These are phyloP conservation scores for Hyphopichia homilentoma DNA, from an alignment of 805 yeast genomes.

Conservation along the genomic window DNA sequence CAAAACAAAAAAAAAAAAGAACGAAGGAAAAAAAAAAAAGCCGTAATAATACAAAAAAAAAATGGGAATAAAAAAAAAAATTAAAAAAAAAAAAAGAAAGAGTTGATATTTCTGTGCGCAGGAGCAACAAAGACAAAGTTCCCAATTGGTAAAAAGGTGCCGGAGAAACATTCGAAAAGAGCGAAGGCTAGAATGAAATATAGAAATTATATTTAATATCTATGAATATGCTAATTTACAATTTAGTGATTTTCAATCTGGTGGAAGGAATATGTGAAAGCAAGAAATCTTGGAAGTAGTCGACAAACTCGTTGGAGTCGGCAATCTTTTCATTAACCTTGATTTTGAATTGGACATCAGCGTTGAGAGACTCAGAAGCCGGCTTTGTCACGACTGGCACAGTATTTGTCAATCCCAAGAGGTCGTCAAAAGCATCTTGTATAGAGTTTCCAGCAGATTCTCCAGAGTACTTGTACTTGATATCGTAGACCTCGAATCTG, in stretches of 20 bases:
- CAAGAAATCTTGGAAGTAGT: constrained; percentile 29
- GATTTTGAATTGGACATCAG: constrained; percentile 30
- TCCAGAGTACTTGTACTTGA: constrained; percentile 20
- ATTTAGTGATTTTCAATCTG: constrained; percentile 4
- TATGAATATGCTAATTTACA: constrained; percentile 6
- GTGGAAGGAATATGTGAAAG: constrained; percentile 27
- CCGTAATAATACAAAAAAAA: constrained; percentile 6
- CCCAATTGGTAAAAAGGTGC: too few species aligned
- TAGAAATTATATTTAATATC: constrained; percentile 4
- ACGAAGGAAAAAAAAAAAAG: neutral
- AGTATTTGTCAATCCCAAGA: constrained; percentile 21
- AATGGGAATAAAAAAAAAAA: constrained; percentile 1
- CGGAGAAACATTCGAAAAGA: too few species aligned
- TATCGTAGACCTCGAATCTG: constrained; percentile 32
- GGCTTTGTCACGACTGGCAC: constrained; percentile 4
- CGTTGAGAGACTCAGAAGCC: constrained; percentile 10
- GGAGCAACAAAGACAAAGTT: too few species aligned
- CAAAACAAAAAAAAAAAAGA: constrained; percentile 5
- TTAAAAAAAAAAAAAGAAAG: constrained; percentile 2
- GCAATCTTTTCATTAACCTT: constrained; percentile 26
- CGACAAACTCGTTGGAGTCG: constrained; percentile 36
- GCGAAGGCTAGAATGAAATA: neutral
- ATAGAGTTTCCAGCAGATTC: constrained; percentile 3
- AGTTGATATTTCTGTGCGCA: constrained; percentile 2
- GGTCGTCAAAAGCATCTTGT: constrained; percentile 26